These are phyloP conservation scores for Coemansia sp. DNA, from an alignment of 192 early-diverging fungal genomes.

Conservation along the genomic window DNA sequence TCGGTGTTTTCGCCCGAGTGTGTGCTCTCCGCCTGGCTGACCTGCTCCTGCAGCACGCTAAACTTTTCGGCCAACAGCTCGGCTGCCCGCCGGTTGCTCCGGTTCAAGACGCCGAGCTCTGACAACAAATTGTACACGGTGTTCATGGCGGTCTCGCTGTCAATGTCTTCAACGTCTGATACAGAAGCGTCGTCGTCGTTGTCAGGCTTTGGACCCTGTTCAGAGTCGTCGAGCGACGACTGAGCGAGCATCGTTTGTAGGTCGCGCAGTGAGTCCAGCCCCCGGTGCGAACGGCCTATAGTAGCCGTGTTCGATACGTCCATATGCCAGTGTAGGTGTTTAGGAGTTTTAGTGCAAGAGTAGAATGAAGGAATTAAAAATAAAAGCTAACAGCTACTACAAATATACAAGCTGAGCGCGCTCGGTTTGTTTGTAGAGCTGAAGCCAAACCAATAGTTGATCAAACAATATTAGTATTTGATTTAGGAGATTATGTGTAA, in stretches of 20 bases:
- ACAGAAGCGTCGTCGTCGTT: constrained; percentile 3
- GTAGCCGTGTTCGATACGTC: constrained; percentile 42
- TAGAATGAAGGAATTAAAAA: constrained; percentile 1
- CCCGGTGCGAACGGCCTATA: constrained; percentile 49
- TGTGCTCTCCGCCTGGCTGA: constrained; percentile 16
- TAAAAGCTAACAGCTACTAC: not conserved
- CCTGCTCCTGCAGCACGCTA: constrained; percentile 35
- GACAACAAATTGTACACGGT: constrained; percentile 50
- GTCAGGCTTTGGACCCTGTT: not conserved
- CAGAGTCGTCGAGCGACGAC: not conserved
- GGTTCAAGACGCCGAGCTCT: constrained; percentile 50
- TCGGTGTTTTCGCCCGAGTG: not conserved
- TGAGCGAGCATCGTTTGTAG: constrained; percentile 28
- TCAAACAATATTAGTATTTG: too few species aligned
- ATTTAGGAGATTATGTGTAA: too few species aligned
- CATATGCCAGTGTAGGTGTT: constrained; percentile 12
- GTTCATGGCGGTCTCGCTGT: constrained; percentile 47
- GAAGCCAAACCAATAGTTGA: not conserved
- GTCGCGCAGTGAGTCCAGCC: constrained; percentile 32
- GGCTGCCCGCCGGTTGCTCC: constrained; percentile 42
- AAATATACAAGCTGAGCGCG: not conserved
- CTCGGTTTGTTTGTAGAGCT: too few species aligned
- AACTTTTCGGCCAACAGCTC: constrained; percentile 43
- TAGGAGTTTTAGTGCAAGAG: not conserved
- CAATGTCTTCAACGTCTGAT: constrained; percentile 46